Evolutionary conservation across 805 yeast genomes (phyloP).

Genomic region (Candida namnaoensis): DNA sequence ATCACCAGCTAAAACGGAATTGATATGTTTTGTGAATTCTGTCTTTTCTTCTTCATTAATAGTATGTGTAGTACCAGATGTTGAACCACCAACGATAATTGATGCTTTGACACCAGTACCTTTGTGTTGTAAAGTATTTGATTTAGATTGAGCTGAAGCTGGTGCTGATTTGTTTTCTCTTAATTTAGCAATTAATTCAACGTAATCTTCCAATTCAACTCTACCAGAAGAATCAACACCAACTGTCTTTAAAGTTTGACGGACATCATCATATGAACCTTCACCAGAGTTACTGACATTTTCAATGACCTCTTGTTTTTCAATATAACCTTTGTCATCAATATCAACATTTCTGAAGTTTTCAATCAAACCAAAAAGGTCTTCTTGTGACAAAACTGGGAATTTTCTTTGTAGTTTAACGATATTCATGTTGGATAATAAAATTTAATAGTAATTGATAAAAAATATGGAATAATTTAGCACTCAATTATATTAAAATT

Average conservation of each 20-base stretch:
- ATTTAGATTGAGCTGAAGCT: constrained; percentile 18
- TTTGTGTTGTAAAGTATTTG: constrained; percentile 29
- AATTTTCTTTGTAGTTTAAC: constrained; percentile 68
- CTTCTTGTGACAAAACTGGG: constrained; percentile 81
- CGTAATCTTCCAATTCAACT: constrained; percentile 93
- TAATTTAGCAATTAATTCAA: constrained; percentile 73
- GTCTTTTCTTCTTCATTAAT: constrained; percentile 95
- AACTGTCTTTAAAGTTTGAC: constrained; percentile 87
- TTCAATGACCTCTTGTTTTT: constrained; percentile 83
- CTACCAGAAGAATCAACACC: constrained; percentile 95
- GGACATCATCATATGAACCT: constrained; percentile 82
- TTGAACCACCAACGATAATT: constrained; percentile 76
- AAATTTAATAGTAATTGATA: no score
- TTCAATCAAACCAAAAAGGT: constrained; percentile 76
- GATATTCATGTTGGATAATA: constrained; percentile 41
- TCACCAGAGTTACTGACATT: constrained; percentile 71
- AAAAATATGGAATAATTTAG: no score
- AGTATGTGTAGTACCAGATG: constrained; percentile 92
- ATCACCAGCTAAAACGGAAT: constrained; percentile 86
- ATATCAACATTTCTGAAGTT: constrained; percentile 79
- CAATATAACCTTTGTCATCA: constrained; percentile 92
- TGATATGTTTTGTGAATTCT: constrained; percentile 94
- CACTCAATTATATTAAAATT: no score
- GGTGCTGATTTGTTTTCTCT: constrained; percentile 39
- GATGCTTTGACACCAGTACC: constrained; percentile 57